A percentile compares a stretch with the other conserved stretches of the same genome.
These are phyloP conservation scores for Bimuria novae-zelandiae DNA, from an alignment of 2,329 filamentous ascomycete species.

Conservation along the genomic window DNA sequence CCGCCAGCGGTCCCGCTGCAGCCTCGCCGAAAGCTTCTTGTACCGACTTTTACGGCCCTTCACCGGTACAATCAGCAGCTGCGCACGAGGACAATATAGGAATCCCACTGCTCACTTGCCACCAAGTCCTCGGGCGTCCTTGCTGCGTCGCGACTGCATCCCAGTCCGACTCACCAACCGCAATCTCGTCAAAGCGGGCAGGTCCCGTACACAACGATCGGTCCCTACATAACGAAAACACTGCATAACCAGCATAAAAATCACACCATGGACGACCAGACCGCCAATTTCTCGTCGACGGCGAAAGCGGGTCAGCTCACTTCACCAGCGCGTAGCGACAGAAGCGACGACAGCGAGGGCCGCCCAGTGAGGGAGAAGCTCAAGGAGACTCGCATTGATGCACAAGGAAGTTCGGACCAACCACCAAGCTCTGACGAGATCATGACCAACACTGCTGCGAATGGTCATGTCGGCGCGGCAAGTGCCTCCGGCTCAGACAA, in stretches of 20 bases:
- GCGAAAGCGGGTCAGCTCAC: constrained; percentile 21
- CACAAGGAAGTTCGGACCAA: constrained; percentile 31
- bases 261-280: constrained; percentile 28
- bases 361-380: constrained; percentile 64
- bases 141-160: not conserved
- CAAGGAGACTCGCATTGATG: constrained; percentile 64
- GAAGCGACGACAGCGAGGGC: constrained; percentile 55
- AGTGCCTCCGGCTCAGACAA: constrained; percentile 43
- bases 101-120: not conserved
- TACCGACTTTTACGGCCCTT: constrained; percentile 13
- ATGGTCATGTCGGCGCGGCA: constrained; percentile 30
- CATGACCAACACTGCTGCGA: constrained; percentile 32
- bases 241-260: constrained; percentile 7
- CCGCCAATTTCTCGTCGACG: constrained; percentile 28
- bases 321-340: constrained; percentile 46
- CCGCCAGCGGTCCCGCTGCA: constrained; percentile 12
- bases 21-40: constrained; percentile 21
- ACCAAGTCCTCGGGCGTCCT: not conserved
- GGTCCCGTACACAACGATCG: not conserved
- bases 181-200: not conserved
- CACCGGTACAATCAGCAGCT: not conserved
- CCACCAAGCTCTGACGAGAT: constrained; percentile 20
- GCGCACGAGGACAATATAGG: not conserved
- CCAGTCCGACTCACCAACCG: not conserved
- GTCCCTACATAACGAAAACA: constrained; percentile 10